phyloP scores from a whole-genome alignment of 208 protist genomes.

The Crithidia fasciculata region DNA sequence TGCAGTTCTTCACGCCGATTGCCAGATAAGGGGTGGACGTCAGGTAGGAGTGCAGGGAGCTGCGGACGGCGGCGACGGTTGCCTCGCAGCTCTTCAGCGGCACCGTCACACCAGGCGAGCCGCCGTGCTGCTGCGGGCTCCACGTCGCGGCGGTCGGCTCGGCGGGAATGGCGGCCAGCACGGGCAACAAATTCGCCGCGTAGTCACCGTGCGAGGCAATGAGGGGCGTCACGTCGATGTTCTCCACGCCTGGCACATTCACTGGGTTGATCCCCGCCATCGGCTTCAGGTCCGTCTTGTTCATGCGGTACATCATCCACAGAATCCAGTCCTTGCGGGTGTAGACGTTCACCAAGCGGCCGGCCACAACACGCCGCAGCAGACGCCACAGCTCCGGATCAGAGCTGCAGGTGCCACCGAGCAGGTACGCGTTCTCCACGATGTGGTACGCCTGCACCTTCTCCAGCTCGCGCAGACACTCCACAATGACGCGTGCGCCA shows the following conservation, averaged over 20 bases:
- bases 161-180: slow-evolving; percentile 55
- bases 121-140: slow-evolving; percentile 43
- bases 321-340: slow-evolving; percentile 84
- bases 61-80: slow-evolving; percentile 39
- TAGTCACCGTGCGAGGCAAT: slow-evolving; percentile 70
- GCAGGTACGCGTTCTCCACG: slow-evolving; percentile 88
- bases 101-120: slow-evolving; percentile 64
- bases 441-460: slow-evolving; percentile 59
- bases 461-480: slow-evolving; percentile 80
- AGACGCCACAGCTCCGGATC: slow-evolving; percentile 58
- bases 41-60: slow-evolving; percentile 44
- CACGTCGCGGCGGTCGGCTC: slow-evolving; percentile 51
- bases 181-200: slow-evolving; percentile 54
- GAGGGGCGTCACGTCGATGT: slow-evolving; percentile 76
- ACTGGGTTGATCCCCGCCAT: slow-evolving; percentile 80
- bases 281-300: slow-evolving; percentile 70
- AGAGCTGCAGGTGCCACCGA: slow-evolving; percentile 70
- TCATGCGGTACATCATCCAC: slow-evolving; percentile 80
- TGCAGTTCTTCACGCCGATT: slow-evolving; percentile 51
- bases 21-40: slow-evolving; percentile 40
- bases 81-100: slow-evolving; percentile 27
- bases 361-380: slow-evolving; percentile 77
- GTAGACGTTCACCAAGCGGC: slow-evolving; percentile 90
- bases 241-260: slow-evolving; percentile 84
- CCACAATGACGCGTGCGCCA: slow-evolving; percentile 79